Percentiles rank a stretch among this genome's conserved stretches.
These are phyloP conservation scores for Chlorella sorokiniana DNA, from an alignment of 139 green algal species.

Conservation along the genomic window DNA sequence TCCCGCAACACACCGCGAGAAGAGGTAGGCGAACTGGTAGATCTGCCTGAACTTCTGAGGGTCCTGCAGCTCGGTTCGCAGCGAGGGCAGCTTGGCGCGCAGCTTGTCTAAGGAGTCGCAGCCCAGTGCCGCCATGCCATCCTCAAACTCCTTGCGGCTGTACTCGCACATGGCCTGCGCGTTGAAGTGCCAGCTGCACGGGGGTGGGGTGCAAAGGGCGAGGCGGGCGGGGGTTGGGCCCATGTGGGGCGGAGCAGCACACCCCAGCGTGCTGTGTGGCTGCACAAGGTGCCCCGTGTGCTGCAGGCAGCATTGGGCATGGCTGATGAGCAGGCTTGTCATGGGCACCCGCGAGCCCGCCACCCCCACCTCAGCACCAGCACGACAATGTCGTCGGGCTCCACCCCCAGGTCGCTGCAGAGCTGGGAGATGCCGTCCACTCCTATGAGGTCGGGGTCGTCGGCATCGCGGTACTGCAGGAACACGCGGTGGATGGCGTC, in stretches of 20 bases:
- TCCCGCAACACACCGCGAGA: slow-evolving; percentile 60
- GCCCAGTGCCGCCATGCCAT: slow-evolving; percentile 63
- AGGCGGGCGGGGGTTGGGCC: background rate
- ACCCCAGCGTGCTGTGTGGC: too few species aligned
- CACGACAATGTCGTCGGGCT: slow-evolving; percentile 84
- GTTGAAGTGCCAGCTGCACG: slow-evolving; percentile 24
- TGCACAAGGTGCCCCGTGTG: background rate
- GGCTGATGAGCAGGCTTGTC: background rate
- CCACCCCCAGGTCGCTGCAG: slow-evolving; percentile 81
- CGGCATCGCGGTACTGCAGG: slow-evolving; percentile 45
- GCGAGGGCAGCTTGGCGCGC: slow-evolving; percentile 64
- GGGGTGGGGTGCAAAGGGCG: background rate
- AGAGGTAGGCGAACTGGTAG: slow-evolving; percentile 86
- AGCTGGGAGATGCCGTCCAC: slow-evolving; percentile 78
- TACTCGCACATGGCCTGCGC: slow-evolving; percentile 87
- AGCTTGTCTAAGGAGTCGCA: slow-evolving; percentile 77
- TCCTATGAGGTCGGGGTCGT: slow-evolving; percentile 25
- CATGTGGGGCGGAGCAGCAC: background rate
- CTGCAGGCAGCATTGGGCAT: background rate
- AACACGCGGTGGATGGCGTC: slow-evolving; percentile 46
- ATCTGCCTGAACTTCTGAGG: slow-evolving; percentile 68
- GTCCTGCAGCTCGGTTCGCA: slow-evolving; percentile 64
- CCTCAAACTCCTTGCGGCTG: slow-evolving; percentile 75
- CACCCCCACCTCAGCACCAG: slow-evolving; percentile 83
- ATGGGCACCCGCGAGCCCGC: too few species aligned